Evolutionary conservation across 2,329 filamentous ascomycete genomes (phyloP).

Genomic region (Pyrenophora tritici-repentis): DNA sequence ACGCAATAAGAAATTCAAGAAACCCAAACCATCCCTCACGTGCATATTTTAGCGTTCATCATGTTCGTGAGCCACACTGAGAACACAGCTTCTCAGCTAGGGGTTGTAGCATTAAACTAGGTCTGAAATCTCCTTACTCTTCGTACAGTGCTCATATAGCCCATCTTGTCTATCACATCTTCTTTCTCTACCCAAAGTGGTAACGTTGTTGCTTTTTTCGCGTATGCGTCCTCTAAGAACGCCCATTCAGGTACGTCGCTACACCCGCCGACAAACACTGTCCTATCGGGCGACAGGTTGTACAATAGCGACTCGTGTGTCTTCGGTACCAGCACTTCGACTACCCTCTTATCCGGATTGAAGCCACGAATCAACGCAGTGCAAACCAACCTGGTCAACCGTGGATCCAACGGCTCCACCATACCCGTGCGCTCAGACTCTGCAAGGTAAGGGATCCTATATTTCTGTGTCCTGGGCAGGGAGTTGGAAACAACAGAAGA

Average conservation of each 20-base stretch:
- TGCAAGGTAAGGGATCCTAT: slow-evolving; percentile 67
- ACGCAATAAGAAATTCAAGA: slow-evolving; percentile 10
- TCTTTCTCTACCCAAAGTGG: slow-evolving; percentile 29
- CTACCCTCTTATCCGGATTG: slow-evolving; percentile 56
- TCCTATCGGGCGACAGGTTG: slow-evolving; percentile 30
- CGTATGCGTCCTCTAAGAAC: slow-evolving; percentile 39
- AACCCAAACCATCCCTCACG: no score
- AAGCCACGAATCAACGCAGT: slow-evolving; percentile 73
- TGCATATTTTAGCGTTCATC: no score
- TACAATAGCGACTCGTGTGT: slow-evolving; percentile 32
- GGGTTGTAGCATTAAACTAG: background rate
- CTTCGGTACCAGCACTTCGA: slow-evolving; percentile 71
- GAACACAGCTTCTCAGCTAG: no score
- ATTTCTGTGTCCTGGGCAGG: slow-evolving; percentile 52
- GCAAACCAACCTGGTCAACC: slow-evolving; percentile 63
- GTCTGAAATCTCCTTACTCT: slow-evolving; percentile 40
- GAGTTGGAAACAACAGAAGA: slow-evolving; percentile 40
- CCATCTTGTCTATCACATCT: slow-evolving; percentile 32
- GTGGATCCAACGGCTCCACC: slow-evolving; percentile 60
- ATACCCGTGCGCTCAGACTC: slow-evolving; percentile 53
- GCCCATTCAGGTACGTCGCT: slow-evolving; percentile 43
- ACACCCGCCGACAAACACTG: slow-evolving; percentile 41
- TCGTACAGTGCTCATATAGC: slow-evolving; percentile 36
- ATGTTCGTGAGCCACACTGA: no score
- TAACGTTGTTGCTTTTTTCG: background rate